phyloP scores from a whole-genome alignment of 495 filamentous ascomycete species.

The Neurospora sp. region DNA sequence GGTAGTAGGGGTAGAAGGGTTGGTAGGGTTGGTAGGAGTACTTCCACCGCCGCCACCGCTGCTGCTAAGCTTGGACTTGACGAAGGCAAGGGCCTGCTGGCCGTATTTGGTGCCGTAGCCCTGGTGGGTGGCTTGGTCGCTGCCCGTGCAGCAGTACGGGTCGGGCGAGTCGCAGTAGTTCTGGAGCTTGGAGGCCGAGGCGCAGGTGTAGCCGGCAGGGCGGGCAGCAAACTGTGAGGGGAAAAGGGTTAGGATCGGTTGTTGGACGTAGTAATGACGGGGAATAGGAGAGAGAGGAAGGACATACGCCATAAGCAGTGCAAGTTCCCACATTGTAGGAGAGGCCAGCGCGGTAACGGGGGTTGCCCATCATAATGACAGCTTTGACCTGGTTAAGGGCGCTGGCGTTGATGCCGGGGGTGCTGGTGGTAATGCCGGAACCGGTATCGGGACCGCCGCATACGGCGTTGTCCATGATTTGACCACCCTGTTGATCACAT shows the following conservation, averaged over 20 bases:
- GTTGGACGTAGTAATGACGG: not conserved
- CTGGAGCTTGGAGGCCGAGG: conserved; percentile 41
- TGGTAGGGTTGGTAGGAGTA: conserved; percentile 2
- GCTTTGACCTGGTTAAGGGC: conserved; percentile 38
- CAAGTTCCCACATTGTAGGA: conserved; percentile 57
- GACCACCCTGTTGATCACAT: conserved; percentile 38
- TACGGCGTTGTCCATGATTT: conserved; percentile 54
- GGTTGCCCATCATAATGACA: conserved; percentile 54
- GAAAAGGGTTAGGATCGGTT: conserved; percentile 2
- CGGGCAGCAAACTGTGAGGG: conserved; percentile 42
- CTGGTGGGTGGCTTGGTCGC: conserved; percentile 45
- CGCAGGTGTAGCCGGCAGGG: conserved; percentile 45
- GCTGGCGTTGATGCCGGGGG: conserved; percentile 34
- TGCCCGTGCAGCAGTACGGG: conserved; percentile 57
- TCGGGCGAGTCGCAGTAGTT: conserved; percentile 54
- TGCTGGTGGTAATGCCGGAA: conserved; percentile 10
- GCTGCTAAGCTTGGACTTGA: conserved; percentile 32
- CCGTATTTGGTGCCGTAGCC: conserved; percentile 51
- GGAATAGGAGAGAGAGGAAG: not conserved
- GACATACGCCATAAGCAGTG: conserved; percentile 45
- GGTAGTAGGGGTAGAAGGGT: conserved; percentile 2
- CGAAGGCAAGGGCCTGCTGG: conserved; percentile 43
- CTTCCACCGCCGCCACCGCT: conserved; percentile 1
- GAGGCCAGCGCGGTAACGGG: conserved; percentile 41
- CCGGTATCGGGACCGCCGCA: conserved; percentile 45